Base-by-base conservation (phyloP, 257 asterid genomes). In the Solanum medicagineum region DNA sequence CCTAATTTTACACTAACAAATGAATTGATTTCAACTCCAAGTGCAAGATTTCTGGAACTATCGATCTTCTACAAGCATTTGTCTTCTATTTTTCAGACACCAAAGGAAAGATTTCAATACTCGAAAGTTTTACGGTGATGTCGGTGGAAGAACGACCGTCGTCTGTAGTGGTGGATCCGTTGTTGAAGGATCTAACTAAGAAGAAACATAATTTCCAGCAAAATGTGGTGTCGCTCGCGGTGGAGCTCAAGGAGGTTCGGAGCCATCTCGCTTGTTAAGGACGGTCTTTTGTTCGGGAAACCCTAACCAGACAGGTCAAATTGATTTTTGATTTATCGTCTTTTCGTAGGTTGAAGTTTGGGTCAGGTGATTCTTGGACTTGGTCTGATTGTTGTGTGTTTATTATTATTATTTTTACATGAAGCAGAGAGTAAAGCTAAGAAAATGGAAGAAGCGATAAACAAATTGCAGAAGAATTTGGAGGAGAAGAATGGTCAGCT, bases 221-320 rank as follows among this genome's bases (percentile, higher is more conserved):
- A 89, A 94, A 90, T 93, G 98, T 94, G 84, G 98, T 91, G 86
- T 91, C 93, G 12, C 89, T 95, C 29, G 99, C 97, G 88, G 91
- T 93, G 85, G 99, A 93, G 95, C 94, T 94, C 26, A 94, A 93
- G 93, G 98, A 92, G 75, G 92, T 92, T 32, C 94, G 98, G 75
- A 75, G 88, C 87, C 95, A 95, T 42, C 92, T 95, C 17, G 92
- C 95, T 82, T 83, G 90, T 77, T 93, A 92, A 62, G 97, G 92
- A 63, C 93, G 90, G 87, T 90, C 90, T 47, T 87, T 85, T 84
- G 93, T 88, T 77, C 86, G 87, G 29, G 95, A 94, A 91, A 87
- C 91, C 86, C 87, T 88, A 77, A 92, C 90, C 29, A 90, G 97
- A 53, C 94, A 95, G 97, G 99, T 84, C 22, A n/a, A 77, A 26